Evolutionary conservation across 2,329 filamentous ascomycete genomes (phyloP), one percentile per base, ranked within the genome.

Genomic region (Pyrenochaeta sp.): DNA sequence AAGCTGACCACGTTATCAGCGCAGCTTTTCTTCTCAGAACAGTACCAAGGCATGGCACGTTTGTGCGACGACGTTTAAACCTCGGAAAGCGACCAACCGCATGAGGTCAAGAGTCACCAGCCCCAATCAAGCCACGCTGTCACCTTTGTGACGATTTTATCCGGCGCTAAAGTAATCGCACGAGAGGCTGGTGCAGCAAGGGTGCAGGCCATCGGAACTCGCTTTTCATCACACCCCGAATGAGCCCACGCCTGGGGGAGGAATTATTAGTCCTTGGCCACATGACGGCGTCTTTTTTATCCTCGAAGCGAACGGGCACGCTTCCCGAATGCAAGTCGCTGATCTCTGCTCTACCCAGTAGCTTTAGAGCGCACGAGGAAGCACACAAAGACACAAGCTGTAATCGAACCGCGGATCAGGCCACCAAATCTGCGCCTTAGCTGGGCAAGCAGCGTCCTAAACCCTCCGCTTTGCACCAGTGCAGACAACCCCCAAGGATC

Each of bases 111-210:
- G 66, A 55, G 56, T 53, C 66, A 66, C 63, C 63, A 69, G 64
- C 66, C 64, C 59, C 66, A 66, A 61, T 61, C 56, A 62, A 68
- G 65, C 64, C 65, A 67, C 62, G 65, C 65, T 64, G 64, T 64
- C 58, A 61, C 50, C 27, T 18, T 54, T 52, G 46, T 51, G 57
- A 60, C 50, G 59, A 62, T 37, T 62, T 64, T 64, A 64, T 54
- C 61, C 61, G 61, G 49, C 56, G 51, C 61, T 60, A 62, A 46
- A 21, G 51, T 44, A 33, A 44, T 54, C 33, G 45, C 49, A 53
- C 48, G 23, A 48, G 49, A 58, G 58, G 63, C 62, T 67, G 63
- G 60, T 63, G 58, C 55, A 57, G 57, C 54, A 54, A 57, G 54
- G 32, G 50, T 56, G 58, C 47, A 53, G 36, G 37, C 42, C 32